Conservation (phyloP, 257 asterid genomes). For the Nicotiana otophora region DNA sequence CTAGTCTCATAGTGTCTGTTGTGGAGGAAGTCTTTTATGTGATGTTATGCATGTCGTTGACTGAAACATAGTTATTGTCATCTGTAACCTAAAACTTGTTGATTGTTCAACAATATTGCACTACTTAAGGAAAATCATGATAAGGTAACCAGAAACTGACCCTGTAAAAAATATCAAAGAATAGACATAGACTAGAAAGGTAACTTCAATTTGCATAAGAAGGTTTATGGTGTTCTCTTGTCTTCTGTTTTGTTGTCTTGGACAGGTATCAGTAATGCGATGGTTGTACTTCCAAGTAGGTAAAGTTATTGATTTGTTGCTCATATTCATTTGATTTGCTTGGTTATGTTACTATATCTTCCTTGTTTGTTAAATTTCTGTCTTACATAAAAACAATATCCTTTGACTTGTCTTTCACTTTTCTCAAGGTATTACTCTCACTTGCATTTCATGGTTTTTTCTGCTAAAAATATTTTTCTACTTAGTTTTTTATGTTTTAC, state of each 20-base stretch:
- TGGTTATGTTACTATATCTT: not conserved
- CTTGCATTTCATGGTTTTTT: conserved; percentile 8
- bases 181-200: not conserved
- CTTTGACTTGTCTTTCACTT: not conserved
- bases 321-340: not conserved
- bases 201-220: not conserved
- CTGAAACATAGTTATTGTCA: not conserved
- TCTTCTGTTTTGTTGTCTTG: not conserved
- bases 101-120: not conserved
- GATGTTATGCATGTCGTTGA: not conserved
- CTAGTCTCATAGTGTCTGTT: not conserved
- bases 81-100: not conserved
- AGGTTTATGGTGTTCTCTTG: not conserved
- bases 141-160: not conserved
- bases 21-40: not conserved
- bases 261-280: not conserved
- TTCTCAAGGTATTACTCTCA: not conserved
- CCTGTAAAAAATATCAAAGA: not conserved
- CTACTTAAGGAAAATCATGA: not conserved
- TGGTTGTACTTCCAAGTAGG: not conserved
- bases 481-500: conserved; percentile 42
- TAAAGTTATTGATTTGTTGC: not conserved
- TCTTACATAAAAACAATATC: not conserved
- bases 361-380: not conserved
- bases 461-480: conserved; percentile 21